A percentile compares a stretch with the other conserved stretches of the same genome.
Conservation (phyloP, 768 basidiomycete species). For the Hydnomerulius pinastri region DNA sequence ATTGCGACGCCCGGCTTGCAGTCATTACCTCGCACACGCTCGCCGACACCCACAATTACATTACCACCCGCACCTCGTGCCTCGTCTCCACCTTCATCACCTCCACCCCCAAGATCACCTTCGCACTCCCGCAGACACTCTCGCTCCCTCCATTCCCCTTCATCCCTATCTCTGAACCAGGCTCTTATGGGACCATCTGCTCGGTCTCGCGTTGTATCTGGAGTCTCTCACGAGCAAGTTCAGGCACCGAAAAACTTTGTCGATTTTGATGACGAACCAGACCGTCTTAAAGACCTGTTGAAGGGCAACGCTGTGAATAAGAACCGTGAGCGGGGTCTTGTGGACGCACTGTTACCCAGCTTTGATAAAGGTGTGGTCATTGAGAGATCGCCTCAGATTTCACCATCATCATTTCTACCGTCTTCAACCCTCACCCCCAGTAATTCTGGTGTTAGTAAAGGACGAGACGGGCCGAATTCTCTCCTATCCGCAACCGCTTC, state of each 20-base stretch:
- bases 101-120: conserved; percentile 22
- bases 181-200: conserved; percentile 55
- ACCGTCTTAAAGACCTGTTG: conserved; percentile 72
- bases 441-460: conserved; percentile 19
- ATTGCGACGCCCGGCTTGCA: conserved; percentile 3
- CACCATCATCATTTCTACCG: conserved; percentile 12
- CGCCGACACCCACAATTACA: conserved; percentile 4
- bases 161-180: conserved; percentile 36
- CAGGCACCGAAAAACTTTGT: conserved; percentile 80
- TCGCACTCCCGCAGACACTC: conserved; percentile 29
- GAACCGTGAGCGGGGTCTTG: conserved; percentile 27
- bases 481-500: conserved; percentile 50
- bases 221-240: conserved; percentile 65
- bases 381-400: conserved; percentile 22
- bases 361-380: conserved; percentile 30
- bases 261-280: conserved; percentile 81
- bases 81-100: conserved; percentile 23
- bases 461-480: conserved; percentile 39
- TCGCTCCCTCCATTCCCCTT: conserved; percentile 35
- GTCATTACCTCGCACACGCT: conserved; percentile 14
- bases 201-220: conserved; percentile 69
- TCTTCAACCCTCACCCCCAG: conserved; percentile 6
- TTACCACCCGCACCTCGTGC: conserved; percentile 9
- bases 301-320: conserved; percentile 51
- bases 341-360: conserved; percentile 32